Evolutionary conservation across 768 basidiomycete genomes (phyloP), one percentile per base, ranked within the genome.

Genomic region (Russula sp.): DNA sequence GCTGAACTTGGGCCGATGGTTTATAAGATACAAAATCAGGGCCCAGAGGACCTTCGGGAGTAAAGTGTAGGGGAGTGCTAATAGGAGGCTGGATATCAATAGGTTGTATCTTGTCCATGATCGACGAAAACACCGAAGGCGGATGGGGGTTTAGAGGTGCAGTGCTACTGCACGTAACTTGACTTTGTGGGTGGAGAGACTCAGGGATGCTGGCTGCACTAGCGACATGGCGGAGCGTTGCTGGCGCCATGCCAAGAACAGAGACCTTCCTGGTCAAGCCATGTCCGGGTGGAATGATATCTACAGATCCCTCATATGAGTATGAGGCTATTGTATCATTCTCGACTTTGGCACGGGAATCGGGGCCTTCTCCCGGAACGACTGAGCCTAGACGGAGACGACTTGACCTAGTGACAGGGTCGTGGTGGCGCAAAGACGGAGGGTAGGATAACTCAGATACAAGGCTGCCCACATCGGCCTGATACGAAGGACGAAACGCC

Each of bases 401-500:
- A 68, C 62, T 34, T 67, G 65, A 29, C 8, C 58, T 54, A 36
- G 56, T 34, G 13, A 59, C 58, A 36, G 72, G 54, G 39, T 67
- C 65, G 18, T 71, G 69, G 46, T 72, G 36, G 42, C 36, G 63
- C 20, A 57, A 49, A 32, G 45, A 20, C 5, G 67, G 65, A 3
- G 80, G 81, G 64, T 83, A 83, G 3, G 81, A 81, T 75, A 81
- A 77, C 69, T 83, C 81, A 2, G 81, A 83, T 60, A 79, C 75
- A 32, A 77, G 76, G 67, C 55, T 65, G 4, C 41, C 41, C 32
- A 10, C 22, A 51, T 60, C 60, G 14, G 36, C 35, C 9, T 64
- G 63, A 20, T 47, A 53, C 11, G 29, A 8, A 78, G 61, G n/a
- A 77, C 76, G 66, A 77, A 76, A 65, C 8, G 25, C 32, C 8